A percentile compares a stretch with the other conserved stretches of the same genome.
These are phyloP conservation scores for Phytophthora parvispora DNA, from an alignment of 352 stramenopile genomes.

Conservation along the genomic window DNA sequence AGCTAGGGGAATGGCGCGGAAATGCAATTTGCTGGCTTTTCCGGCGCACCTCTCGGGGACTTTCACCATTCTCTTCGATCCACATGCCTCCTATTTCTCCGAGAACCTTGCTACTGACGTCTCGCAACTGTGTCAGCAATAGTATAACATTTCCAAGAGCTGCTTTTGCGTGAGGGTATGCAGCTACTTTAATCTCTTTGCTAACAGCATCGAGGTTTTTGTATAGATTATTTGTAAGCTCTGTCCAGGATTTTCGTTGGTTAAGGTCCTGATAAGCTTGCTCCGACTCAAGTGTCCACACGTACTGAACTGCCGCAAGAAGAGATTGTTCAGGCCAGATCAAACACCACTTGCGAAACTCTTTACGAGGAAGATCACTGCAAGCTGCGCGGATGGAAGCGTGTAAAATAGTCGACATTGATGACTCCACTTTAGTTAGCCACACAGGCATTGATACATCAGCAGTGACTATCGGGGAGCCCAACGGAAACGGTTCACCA, in stretches of 20 bases:
- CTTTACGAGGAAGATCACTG: constrained; percentile 74
- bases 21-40: constrained; percentile 3
- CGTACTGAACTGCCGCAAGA: constrained; percentile 55
- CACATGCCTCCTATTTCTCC: constrained; percentile 36
- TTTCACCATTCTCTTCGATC: constrained; percentile 13
- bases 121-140: constrained; percentile 59
- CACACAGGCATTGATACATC: constrained; percentile 51
- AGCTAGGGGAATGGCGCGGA: constrained; percentile 25
- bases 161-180: constrained; percentile 36
- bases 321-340: constrained; percentile 85
- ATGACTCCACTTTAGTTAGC: constrained; percentile 69
- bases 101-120: constrained; percentile 48
- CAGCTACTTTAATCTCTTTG: constrained; percentile 64
- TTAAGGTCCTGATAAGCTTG: constrained; percentile 39
- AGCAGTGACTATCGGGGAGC: constrained; percentile 56
- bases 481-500: constrained; percentile 69
- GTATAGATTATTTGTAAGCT: constrained; percentile 32
- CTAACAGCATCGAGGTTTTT: constrained; percentile 47
- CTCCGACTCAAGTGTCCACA: constrained; percentile 75
- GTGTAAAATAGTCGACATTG: constrained; percentile 76
- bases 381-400: constrained; percentile 70
- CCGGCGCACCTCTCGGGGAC: background rate
- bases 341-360: constrained; percentile 87
- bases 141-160: constrained; percentile 61
- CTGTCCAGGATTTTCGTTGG: constrained; percentile 42